Evolutionary conservation across 257 asterid genomes (phyloP), one percentile per base, ranked within the genome.

Genomic region (Fraxinus americana): DNA sequence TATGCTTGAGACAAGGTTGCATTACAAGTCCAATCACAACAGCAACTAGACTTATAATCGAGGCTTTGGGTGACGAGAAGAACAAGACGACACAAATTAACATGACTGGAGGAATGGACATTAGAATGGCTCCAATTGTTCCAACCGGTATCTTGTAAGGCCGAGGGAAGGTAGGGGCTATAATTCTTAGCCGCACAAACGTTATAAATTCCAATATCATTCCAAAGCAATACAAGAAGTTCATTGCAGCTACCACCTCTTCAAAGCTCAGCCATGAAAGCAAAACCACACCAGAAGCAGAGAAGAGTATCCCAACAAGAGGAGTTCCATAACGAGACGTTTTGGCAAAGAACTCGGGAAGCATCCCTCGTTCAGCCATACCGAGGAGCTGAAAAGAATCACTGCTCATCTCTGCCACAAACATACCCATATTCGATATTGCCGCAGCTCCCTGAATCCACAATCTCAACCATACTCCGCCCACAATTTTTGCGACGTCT

Each of bases 361-460:
- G 81, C 92, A 91, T 88, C 76, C 96, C 96, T 67, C 96, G 43
- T 79, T 91, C 96, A 7, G 96, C 96, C 96, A 91, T 91, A 23
- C 96, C 96, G 0, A 91, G 92, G 27, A 91, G 92, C 88, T 91
- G 96, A 76, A 91, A 91, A 0, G 96, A 91, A 69, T 91, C 96
- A 0, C 90, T 80, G 70, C 96, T 91, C 96, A 91, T 91, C 76
- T 91, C 96, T 1, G 96, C 89, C 74, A 91, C 85, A 67, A 89
- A 91, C 92, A 88, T 89, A 10, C 96, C 96, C 92, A 91, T 88
- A 80, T 89, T 91, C 7, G 94, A 88, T 78, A 89, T 23, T 0
- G 96, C 96, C 2, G 96, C 92, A 4, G 96, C 94, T 38, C 86
- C 91, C 50, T 85, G 92, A 72, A 90, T 57, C 95, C 95, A 90